Evolutionary conservation across 495 filamentous ascomycete genomes (phyloP).

Genomic region (Patellaria atrata): DNA sequence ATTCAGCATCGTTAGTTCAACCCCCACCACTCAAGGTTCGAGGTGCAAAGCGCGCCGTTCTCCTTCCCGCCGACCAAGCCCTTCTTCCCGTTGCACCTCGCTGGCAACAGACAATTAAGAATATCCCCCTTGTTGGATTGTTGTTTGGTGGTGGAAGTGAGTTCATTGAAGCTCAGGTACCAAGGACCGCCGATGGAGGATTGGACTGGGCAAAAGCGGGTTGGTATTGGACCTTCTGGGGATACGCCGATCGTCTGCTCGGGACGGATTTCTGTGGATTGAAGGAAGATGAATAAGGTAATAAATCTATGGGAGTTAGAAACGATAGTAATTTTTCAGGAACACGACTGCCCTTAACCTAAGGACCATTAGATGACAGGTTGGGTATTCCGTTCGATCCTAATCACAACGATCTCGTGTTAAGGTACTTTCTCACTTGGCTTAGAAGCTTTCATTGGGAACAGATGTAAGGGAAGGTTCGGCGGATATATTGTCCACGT

Average conservation of each 20-base stretch:
- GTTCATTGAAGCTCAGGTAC: conserved; percentile 66
- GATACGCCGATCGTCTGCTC: conserved; percentile 21
- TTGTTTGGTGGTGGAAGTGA: conserved; percentile 39
- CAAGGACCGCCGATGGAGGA: conserved; percentile 59
- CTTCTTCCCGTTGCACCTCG: conserved; percentile 24
- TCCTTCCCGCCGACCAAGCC: conserved; percentile 24
- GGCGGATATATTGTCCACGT: too few relatives aligned
- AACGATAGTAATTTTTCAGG: too few relatives aligned
- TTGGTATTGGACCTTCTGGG: conserved; percentile 51
- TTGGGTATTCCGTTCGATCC: too few relatives aligned
- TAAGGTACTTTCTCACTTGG: too few relatives aligned
- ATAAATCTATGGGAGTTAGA: too few relatives aligned
- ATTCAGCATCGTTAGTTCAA: not conserved
- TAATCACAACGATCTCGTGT: too few relatives aligned
- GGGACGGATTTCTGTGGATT: conserved; percentile 30
- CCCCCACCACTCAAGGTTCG: conserved; percentile 16
- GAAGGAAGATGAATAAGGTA: conserved; percentile 24
- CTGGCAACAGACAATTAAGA: conserved; percentile 20
- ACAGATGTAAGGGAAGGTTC: too few relatives aligned
- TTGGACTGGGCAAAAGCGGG: conserved; percentile 66
- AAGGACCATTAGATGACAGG: too few relatives aligned
- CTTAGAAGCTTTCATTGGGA: too few relatives aligned
- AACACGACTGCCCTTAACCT: too few relatives aligned
- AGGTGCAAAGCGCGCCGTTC: conserved; percentile 19
- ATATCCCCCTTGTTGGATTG: conserved; percentile 19